Base-by-base conservation (phyloP, 116 monocot species). In the Cymodocea nodosa region DNA sequence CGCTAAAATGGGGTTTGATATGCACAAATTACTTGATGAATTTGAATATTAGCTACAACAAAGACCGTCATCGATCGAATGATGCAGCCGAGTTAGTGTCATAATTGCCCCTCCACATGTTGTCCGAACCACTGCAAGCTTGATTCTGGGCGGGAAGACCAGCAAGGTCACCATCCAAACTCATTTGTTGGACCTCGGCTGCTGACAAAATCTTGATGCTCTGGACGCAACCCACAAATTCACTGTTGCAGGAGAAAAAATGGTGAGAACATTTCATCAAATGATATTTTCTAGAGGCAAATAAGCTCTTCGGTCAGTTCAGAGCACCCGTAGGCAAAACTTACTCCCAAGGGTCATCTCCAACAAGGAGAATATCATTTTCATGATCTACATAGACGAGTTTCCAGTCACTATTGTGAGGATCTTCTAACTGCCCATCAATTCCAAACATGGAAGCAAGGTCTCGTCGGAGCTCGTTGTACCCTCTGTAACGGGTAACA, bases 261-360 rank as follows among this genome's bases (percentile, higher is more conserved):
- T 44, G 16, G 9, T 10, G 17, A 59, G 12, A 44, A 23, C 15
- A 62, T 37, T 40, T n/a, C 19, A n/a, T 62, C 19, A n/a, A 16
- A 8, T 16, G 44, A 8, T 11, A 30, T 30, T 30, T 30, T 1
- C 1, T 30, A 3, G 30, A 44, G 11, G 44, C 11, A 44, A 44
- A 44, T 44, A 44, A 44, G 11, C 44, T 3, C 44, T 11, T 6
- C 6, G 6, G 6, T 44, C 5, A 44, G 11, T 44, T 6, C 44
- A 44, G 1, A 44, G 44, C 0, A 8, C 5, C 5, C 44, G 6
- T 6, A 2, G 44, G 44, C 11, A 57, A 23, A 17, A 37, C 94
- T 72, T 86, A 94, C 94, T 94, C 94, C 94, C 94, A 94, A 35
- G 93, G 93, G 70, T 93, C 93, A 53, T 93, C 93, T 65, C 93